phyloP scores from a whole-genome alignment of 73 alveolate genomes.

The Paramecium pentaurelia region DNA sequence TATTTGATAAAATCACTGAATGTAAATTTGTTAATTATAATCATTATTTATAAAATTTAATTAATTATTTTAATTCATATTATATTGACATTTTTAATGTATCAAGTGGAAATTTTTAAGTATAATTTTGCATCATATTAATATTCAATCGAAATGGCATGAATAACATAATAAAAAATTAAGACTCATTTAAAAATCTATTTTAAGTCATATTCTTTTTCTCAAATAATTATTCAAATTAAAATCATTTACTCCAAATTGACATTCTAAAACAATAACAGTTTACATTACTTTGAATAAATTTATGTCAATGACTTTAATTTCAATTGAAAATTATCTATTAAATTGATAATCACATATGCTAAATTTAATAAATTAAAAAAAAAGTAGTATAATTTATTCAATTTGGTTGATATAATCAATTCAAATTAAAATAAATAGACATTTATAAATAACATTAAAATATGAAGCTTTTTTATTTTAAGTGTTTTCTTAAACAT shows the following conservation, averaged over 20 bases:
- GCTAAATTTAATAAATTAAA: background rate
- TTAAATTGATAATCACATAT: background rate
- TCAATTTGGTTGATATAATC: too few species aligned
- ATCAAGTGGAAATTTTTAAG: background rate
- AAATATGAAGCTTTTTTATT: too few species aligned
- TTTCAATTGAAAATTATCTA: background rate
- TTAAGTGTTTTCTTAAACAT: too few species aligned
- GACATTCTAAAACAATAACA: background rate
- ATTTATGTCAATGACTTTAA: background rate
- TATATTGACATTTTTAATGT: background rate
- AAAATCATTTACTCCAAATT: background rate
- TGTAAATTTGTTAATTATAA: background rate
- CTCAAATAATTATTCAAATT: background rate
- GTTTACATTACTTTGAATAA: too few species aligned
- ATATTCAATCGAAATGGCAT: background rate
- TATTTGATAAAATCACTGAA: background rate
- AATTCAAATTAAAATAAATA: too few species aligned
- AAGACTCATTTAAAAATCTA: background rate
- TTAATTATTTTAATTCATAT: background rate
- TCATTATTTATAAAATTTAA: background rate
- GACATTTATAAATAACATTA: too few species aligned
- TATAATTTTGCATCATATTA: background rate
- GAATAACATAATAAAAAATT: background rate
- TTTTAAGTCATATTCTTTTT: background rate
- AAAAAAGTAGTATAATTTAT: too few species aligned